Evolutionary conservation across 768 basidiomycete species (phyloP).

Genomic region (Boletus rubroflammeus): DNA sequence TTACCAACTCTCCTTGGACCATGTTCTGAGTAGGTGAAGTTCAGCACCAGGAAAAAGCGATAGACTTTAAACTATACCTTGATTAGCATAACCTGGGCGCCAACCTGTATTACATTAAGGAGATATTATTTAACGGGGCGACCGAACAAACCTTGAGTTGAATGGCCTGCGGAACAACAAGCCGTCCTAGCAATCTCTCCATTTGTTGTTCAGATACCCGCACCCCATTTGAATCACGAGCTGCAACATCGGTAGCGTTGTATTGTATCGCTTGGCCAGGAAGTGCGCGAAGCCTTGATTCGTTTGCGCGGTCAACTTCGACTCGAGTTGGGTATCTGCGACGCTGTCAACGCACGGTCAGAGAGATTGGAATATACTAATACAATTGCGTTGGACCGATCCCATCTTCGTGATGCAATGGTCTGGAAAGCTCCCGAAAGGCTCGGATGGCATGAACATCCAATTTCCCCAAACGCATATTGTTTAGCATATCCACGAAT

Average conservation of each 20-base stretch:
- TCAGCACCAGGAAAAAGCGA: neutral
- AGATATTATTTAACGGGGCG: neutral
- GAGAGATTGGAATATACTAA: slow-evolving; percentile 13
- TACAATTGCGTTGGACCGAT: slow-evolving; percentile 83
- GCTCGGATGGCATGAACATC: slow-evolving; percentile 37
- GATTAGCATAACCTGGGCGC: slow-evolving; percentile 84
- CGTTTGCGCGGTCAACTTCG: slow-evolving; percentile 74
- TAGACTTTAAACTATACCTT: slow-evolving; percentile 44
- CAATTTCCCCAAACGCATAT: slow-evolving; percentile 75
- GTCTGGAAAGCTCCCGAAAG: slow-evolving; percentile 57
- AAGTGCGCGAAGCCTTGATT: slow-evolving; percentile 44
- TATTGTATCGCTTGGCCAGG: slow-evolving; percentile 39
- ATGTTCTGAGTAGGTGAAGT: slow-evolving; percentile 47
- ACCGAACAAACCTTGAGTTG: slow-evolving; percentile 44
- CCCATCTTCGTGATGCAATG: slow-evolving; percentile 61
- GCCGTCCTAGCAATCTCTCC: slow-evolving; percentile 48
- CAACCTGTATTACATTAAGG: slow-evolving; percentile 42
- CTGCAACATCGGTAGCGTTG: slow-evolving; percentile 43
- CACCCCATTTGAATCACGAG: slow-evolving; percentile 42
- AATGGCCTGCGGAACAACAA: slow-evolving; percentile 51
- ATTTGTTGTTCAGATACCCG: slow-evolving; percentile 36
- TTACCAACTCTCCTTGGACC: slow-evolving; percentile 63
- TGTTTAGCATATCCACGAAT: slow-evolving; percentile 85
- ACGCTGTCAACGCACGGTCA: neutral
- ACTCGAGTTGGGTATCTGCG: slow-evolving; percentile 62